Evolutionary conservation across 176 grass and related monocot species (phyloP).

Genomic region (Aegilops bicornis): DNA sequence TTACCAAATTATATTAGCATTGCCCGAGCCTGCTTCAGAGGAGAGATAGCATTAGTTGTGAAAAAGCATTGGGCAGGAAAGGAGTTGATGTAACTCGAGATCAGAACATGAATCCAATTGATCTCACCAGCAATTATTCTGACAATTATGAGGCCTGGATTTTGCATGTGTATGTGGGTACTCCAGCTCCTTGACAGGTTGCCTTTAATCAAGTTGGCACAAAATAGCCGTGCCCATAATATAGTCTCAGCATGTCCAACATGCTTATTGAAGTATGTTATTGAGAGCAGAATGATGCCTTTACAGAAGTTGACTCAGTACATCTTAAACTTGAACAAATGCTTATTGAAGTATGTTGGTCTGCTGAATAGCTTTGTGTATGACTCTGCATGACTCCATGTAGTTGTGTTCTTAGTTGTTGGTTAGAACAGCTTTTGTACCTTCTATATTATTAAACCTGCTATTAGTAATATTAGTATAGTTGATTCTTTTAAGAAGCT

Average conservation of each 20-base stretch:
- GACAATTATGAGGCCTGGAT: background rate
- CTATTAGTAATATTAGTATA: background rate
- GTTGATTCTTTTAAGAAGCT: constrained; percentile 11
- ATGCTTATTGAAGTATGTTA: no score
- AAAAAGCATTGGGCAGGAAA: no score
- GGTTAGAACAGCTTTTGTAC: background rate
- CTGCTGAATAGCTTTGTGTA: background rate
- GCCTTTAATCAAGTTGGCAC: background rate
- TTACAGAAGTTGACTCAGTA: background rate
- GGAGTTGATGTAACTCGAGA: no score
- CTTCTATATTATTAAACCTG: background rate
- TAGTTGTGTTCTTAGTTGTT: constrained; percentile 16
- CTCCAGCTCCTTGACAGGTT: background rate
- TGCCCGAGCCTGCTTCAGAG: no score
- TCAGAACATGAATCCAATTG: no score
- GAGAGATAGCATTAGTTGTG: no score
- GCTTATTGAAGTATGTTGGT: background rate
- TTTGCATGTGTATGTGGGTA: background rate
- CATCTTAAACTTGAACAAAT: background rate
- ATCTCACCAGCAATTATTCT: no score
- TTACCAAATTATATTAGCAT: no score
- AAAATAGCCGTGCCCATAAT: background rate
- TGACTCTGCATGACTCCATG: background rate
- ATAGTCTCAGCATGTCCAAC: background rate
- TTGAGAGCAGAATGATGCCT: no score